Evolutionary conservation across 768 basidiomycete species (phyloP), one percentile per base, ranked within the genome.

Genomic region (Megacollybia marginata): DNA sequence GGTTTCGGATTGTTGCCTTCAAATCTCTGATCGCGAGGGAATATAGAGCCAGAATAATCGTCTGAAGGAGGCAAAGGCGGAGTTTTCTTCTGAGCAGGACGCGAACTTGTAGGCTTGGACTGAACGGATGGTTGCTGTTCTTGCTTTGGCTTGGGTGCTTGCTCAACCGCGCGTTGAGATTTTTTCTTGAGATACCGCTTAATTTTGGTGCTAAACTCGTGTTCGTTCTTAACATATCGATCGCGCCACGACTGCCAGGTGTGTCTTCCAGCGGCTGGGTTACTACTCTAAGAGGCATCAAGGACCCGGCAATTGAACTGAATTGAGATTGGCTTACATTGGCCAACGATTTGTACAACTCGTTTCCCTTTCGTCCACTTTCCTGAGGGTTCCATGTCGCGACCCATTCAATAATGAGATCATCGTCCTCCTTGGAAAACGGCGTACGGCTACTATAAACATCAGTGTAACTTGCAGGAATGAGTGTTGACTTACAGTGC

Each of bases 211-310:
- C 83, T 71, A 47, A 79, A 82, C 0, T 54, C 19, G 0, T 33
- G 55, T 35, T 66, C 46, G 45, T 83, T 67, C 53, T 69, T 78
- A 52, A 59, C 65, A 54, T 85, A 85, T n/a, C 74, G 70, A 43
- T 79, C 73, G 19, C 80, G 74, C 84, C 84, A 85, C 4, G 80
- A 80, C n/a, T 70, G 69, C 77, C 71, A 78, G 2, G 80, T 3
- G 59, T 83, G 84, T 6, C 60, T 63, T 15, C 45, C 52, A n/a
- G 72, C 23, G 6, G 23, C 23, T 28, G 23, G 23, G 2, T 6
- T 28, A 28, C 23, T 2, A 28, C 23, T 28, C 23, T 28, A 28
- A 28, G 23, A 28, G 23, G 6, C 6, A 28, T 28, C 6, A 6
- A 28, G 23, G 4, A 28, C 23, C n/a, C 23, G 6, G 23, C 23